phyloP scores from a whole-genome alignment of 192 early-diverging fungal species.

The Backusella mclennaniae region DNA sequence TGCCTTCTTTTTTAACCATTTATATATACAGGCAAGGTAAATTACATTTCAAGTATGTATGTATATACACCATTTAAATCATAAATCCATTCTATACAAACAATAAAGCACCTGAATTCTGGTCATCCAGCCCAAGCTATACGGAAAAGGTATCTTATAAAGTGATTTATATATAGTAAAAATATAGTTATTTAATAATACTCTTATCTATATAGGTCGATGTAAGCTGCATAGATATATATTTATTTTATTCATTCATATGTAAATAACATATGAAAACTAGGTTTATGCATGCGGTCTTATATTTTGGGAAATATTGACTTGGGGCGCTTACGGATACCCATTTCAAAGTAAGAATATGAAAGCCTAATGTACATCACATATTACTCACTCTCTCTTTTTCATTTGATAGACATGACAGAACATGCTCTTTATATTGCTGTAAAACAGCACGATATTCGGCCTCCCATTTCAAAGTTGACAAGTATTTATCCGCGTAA shows the following conservation, averaged over 20 bases:
- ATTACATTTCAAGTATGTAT: not conserved
- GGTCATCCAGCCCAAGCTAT: conserved; percentile 66
- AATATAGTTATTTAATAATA: not conserved
- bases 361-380: conserved; percentile 1
- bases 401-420: conserved; percentile 15
- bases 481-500: conserved; percentile 54
- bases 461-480: conserved; percentile 58
- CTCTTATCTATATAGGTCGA: conserved; percentile 5
- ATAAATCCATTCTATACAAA: not conserved
- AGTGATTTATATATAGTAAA: not conserved
- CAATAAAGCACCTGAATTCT: conserved; percentile 67
- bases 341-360: conserved; percentile 58
- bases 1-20: too few species aligned
- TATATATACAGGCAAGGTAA: conserved; percentile 42
- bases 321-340: conserved; percentile 68
- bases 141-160: conserved; percentile 60
- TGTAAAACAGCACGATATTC: conserved; percentile 58
- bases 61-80: too few species aligned
- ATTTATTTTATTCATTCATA: not conserved
- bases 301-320: conserved; percentile 79
- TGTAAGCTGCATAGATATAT: not conserved
- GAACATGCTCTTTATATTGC: conserved; percentile 24
- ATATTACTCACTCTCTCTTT: not conserved
- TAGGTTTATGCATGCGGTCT: conserved; percentile 68
- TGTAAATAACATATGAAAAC: not conserved